Evolutionary conservation across 1,139 yeast genomes (phyloP).

Genomic region (Magnusiomyces ingens): DNA sequence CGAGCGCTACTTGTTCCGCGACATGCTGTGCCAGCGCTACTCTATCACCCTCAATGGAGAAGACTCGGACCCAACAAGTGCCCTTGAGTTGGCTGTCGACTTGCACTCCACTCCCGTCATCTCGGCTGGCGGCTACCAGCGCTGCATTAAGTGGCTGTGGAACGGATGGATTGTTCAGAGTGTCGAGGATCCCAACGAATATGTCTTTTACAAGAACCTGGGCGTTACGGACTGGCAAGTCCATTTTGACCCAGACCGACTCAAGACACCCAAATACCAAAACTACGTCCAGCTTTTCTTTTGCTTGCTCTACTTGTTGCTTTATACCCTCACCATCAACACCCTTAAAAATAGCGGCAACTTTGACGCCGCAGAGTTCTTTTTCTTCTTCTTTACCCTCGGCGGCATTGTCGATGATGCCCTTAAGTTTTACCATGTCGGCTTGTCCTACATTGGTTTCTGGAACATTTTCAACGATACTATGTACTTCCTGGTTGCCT

Average conservation of each 20-base stretch:
- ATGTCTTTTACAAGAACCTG: conserved; percentile 56
- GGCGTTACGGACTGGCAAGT: conserved; percentile 48
- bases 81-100: conserved; percentile 79
- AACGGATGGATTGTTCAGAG: conserved; percentile 86
- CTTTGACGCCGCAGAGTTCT: conserved; percentile 44
- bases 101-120: conserved; percentile 74
- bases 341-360: conserved; percentile 33
- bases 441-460: conserved; percentile 62
- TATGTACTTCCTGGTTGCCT: conserved; percentile 50
- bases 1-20: conserved; percentile 59
- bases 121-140: conserved; percentile 73
- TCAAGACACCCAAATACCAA: conserved; percentile 80
- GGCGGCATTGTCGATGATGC: conserved; percentile 65
- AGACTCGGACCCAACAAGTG: conserved; percentile 59
- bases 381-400: conserved; percentile 59
- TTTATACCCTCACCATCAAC: conserved; percentile 64
- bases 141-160: conserved; percentile 89
- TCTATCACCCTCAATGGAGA: conserved; percentile 55
- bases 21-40: conserved; percentile 73
- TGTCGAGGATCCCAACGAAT: conserved; percentile 56
- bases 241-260: conserved; percentile 80
- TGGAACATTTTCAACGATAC: conserved; percentile 75
- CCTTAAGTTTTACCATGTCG: conserved; percentile 68
- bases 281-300: conserved; percentile 62
- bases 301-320: conserved; percentile 54